Evolutionary conservation across 768 basidiomycete species (phyloP).

Genomic region (Rhodotorula graminis): DNA sequence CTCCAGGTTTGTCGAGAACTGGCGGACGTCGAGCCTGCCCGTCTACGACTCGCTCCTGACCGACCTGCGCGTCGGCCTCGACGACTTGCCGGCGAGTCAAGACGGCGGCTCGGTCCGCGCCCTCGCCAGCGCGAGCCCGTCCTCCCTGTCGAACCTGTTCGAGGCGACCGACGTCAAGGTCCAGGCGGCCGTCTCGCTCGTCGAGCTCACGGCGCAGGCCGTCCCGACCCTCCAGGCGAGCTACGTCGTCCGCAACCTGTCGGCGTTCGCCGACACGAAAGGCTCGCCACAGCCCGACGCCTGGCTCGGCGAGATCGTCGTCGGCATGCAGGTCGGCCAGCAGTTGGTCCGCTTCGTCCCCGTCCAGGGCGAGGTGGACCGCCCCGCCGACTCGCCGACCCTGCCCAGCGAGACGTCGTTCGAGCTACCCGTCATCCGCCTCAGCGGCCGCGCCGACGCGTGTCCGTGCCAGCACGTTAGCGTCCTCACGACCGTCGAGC

Average conservation of each 20-base stretch:
- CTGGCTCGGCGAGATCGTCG: conserved; percentile 2
- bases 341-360: conserved; percentile 37
- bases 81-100: conserved; percentile 3
- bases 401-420: conserved; percentile 7
- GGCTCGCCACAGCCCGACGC: background rate
- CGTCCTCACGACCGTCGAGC: conserved; percentile 61
- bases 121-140: background rate
- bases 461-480: conserved; percentile 48
- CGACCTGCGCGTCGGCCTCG: conserved; percentile 31
- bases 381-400: background rate
- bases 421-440: conserved; percentile 5
- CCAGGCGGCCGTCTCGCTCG: conserved; percentile 18
- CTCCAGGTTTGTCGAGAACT: conserved; percentile 70
- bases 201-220: conserved; percentile 33
- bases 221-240: conserved; percentile 35
- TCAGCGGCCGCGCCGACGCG: background rate
- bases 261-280: background rate
- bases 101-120: too few species aligned
- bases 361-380: background rate
- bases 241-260: conserved; percentile 26
- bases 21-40: conserved; percentile 73
- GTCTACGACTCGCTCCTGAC: conserved; percentile 46
- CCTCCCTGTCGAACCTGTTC: background rate
- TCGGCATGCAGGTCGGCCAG: conserved; percentile 25
- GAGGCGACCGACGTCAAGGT: conserved; percentile 3